These are phyloP conservation scores for Cryptosporidium sp. DNA, from an alignment of 169 alveolate species.

Conservation along the genomic window DNA sequence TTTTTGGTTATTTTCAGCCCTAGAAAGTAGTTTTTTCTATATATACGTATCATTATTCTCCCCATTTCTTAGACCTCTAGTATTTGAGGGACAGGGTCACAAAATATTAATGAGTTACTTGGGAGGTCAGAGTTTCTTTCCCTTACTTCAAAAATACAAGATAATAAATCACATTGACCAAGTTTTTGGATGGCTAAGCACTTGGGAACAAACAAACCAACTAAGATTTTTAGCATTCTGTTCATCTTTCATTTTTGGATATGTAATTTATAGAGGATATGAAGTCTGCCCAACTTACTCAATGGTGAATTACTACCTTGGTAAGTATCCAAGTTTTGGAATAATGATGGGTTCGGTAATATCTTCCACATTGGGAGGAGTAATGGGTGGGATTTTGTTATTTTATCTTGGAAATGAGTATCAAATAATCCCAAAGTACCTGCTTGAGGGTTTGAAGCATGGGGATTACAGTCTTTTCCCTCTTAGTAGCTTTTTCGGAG, in stretches of 20 bases:
- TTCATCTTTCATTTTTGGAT: conserved; percentile 66
- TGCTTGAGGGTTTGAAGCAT: conserved; percentile 24
- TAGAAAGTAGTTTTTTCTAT: conserved; percentile 70
- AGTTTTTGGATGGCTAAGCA: conserved; percentile 45
- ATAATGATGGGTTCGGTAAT: conserved; percentile 57
- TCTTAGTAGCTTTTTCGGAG: conserved; percentile 58
- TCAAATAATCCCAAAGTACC: conserved; percentile 18
- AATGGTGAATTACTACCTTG: conserved; percentile 51
- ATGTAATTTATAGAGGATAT: conserved; percentile 68
- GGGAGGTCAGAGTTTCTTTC: conserved; percentile 6
- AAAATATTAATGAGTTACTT: conserved; percentile 24
- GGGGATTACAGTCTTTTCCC: conserved; percentile 33
- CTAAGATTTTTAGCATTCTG: conserved; percentile 47
- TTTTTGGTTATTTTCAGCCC: conserved; percentile 43
- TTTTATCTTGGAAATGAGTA: conserved; percentile 20
- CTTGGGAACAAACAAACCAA: conserved; percentile 67
- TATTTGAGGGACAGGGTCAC: conserved; percentile 66
- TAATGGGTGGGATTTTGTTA: conserved; percentile 47
- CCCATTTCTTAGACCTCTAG: conserved; percentile 51
- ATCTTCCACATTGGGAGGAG: conserved; percentile 60
- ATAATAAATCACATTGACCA: conserved; percentile 25
- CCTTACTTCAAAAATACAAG: conserved; percentile 33
- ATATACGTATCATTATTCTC: conserved; percentile 57
- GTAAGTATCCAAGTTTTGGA: conserved; percentile 67
- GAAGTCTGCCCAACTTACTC: conserved; percentile 73